Evolutionary conservation across 2,329 filamentous ascomycete species (phyloP).

Genomic region (Aspergillus sp.): DNA sequence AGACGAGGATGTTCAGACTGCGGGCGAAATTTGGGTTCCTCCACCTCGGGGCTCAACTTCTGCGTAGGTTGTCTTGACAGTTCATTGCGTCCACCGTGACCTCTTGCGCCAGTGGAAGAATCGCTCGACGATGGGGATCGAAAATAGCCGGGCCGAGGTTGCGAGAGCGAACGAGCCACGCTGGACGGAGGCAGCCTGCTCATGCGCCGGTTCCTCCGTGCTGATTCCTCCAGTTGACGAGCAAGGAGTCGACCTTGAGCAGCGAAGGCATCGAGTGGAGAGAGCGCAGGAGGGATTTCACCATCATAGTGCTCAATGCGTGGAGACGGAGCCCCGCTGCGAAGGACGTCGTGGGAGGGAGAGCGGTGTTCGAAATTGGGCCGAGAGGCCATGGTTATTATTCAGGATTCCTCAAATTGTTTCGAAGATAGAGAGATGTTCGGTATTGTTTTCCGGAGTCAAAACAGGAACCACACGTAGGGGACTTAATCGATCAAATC

Average conservation of each 20-base stretch:
- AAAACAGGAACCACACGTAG: conserved; percentile 2
- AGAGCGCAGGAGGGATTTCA: conserved; percentile 80
- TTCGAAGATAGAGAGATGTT: conserved; percentile 6
- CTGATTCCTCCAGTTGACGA: conserved; percentile 79
- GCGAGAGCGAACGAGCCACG: conserved; percentile 77
- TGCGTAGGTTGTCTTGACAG: conserved; percentile 44
- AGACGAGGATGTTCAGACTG: conserved; percentile 74
- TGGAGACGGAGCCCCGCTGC: conserved; percentile 67
- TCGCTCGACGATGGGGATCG: conserved; percentile 69
- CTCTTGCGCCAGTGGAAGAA: conserved; percentile 23
- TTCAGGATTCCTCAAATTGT: conserved; percentile 9
- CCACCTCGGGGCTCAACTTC: conserved; percentile 40
- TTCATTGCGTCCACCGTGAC: conserved; percentile 16
- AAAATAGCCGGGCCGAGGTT: conserved; percentile 78
- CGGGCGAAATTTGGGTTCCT: conserved; percentile 58
- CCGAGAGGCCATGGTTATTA: conserved; percentile 54
- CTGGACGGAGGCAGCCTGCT: conserved; percentile 83
- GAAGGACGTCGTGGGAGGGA: conserved; percentile 56
- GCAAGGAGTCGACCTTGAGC: conserved; percentile 86
- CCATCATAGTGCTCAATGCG: conserved; percentile 72
- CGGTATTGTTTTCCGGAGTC: not conserved
- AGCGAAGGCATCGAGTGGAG: conserved; percentile 92
- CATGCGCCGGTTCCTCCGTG: conserved; percentile 72
- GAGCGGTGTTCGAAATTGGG: conserved; percentile 63
- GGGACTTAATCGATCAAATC: conserved; percentile 13